These are phyloP conservation scores for Diospyros lotus DNA, from an alignment of 148 eudicot genomes.

Conservation along the genomic window DNA sequence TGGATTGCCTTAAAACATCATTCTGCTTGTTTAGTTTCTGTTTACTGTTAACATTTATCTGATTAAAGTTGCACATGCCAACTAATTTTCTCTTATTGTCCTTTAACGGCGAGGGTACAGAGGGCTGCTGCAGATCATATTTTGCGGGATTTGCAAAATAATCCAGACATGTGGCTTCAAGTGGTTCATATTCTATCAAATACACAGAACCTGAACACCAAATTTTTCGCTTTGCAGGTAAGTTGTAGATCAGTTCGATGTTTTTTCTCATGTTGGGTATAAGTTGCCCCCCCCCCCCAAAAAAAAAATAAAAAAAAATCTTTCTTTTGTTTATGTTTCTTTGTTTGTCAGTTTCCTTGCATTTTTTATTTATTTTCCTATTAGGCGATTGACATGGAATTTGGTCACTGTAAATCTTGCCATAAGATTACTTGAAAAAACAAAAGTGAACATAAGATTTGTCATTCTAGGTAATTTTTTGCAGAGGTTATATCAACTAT, in stretches of 20 bases:
- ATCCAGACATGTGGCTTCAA: slow-evolving; percentile 99
- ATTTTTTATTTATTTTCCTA: no score
- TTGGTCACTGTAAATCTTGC: no score
- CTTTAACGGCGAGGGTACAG: slow-evolving; percentile 31
- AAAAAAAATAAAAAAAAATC: no score
- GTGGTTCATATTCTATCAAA: slow-evolving; percentile 94
- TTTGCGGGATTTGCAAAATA: slow-evolving; percentile 84
- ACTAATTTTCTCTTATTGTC: background rate
- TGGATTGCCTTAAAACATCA: background rate
- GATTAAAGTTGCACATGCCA: background rate
- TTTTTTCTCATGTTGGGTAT: no score
- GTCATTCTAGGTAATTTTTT: no score
- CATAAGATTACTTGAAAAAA: no score
- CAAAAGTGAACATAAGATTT: no score
- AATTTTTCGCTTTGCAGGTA: slow-evolving; percentile 96
- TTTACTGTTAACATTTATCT: background rate
- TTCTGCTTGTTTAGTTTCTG: background rate
- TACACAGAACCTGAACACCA: slow-evolving; percentile 77
- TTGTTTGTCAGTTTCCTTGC: no score
- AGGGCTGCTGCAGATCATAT: slow-evolving; percentile 94
- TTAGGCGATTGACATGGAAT: no score
- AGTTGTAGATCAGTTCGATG: slow-evolving; percentile 8
- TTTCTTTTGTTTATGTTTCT: no score
- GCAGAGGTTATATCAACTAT: no score
- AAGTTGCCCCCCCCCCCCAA: no score